Evolutionary conservation across 768 basidiomycete genomes (phyloP), one percentile per base, ranked within the genome.

Genomic region (Lactarius vividus): DNA sequence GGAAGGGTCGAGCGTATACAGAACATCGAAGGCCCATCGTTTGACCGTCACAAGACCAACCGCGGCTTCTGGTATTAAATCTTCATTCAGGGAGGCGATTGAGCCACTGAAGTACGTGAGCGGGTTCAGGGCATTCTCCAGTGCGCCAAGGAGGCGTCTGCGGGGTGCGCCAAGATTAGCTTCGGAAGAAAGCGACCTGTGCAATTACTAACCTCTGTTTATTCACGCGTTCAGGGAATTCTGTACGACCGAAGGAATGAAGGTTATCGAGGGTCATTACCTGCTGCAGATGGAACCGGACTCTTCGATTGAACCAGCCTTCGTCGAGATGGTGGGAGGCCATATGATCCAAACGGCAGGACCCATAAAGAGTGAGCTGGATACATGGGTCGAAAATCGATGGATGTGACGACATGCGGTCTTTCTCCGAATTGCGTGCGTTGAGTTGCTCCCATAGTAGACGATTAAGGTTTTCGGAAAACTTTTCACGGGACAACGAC

Each of bases 221-320:
- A 1, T 33, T 33, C 9, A 33, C 33, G 33, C 33, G 33, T 33
- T 33, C 33, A 33, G 33, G 20, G 10, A 65, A 33, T 26, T 52
- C 52, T 16, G 11, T n/a, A 37, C 10, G 26, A 23, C 40, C 33
- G 40, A 54, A 53, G 18, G 57, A 40, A 58, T 73, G 65, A 4
- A 77, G 64, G 10, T 69, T 69, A 33, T 83, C 78, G 52, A 81
- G 76, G 18, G 85, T 82, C 55, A 77, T 68, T 2, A 87, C 80
- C 57, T 85, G 83, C 56, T 80, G 79, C 1, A 87, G 64, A 68
- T 83, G 79, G 35, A 83, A 72, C 2, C 79, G 73, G 9, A 85
- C 72, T 15, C 80, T 79, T 23, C 70, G n/a, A 52, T 82, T 81
- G 57, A 80, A 85, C 70, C 74, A 76, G n/a, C 69, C 69, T 2